phyloP scores from a whole-genome alignment of 208 protist species.

The Trypanosoma avium region DNA sequence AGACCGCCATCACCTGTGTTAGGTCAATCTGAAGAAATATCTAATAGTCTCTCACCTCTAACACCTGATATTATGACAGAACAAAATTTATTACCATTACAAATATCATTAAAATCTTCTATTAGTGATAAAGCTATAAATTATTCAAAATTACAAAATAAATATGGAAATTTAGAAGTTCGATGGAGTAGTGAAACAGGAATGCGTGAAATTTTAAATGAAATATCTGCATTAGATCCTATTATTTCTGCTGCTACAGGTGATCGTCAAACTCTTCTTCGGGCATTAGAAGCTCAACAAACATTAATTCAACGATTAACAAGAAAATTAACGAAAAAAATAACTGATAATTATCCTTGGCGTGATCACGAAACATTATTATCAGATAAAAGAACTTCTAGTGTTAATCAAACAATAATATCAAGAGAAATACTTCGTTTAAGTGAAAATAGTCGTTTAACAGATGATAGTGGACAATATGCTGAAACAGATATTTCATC shows the following conservation, averaged over 20 bases:
- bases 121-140: too few species aligned
- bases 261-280: conserved; percentile 28
- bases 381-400: background rate
- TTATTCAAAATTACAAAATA: too few species aligned
- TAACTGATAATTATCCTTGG: background rate
- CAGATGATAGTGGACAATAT: conserved; percentile 10
- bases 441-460: background rate
- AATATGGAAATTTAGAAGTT: background rate
- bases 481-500: conserved; percentile 22
- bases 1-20: background rate
- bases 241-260: background rate
- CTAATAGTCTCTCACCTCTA: background rate
- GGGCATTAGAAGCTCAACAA: conserved; percentile 43
- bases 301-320: conserved; percentile 37
- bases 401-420: background rate
- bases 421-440: background rate
- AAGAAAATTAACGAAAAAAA: conserved; percentile 13
- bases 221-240: background rate
- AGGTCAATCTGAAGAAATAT: background rate
- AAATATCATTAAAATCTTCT: background rate
- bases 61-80: conserved; percentile 8
- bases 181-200: background rate
- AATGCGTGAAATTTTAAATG: background rate
- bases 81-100: background rate
- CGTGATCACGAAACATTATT: background rate